These are phyloP conservation scores for Rehmannia glutinosa DNA, from an alignment of 257 asterid genomes.

Conservation along the genomic window DNA sequence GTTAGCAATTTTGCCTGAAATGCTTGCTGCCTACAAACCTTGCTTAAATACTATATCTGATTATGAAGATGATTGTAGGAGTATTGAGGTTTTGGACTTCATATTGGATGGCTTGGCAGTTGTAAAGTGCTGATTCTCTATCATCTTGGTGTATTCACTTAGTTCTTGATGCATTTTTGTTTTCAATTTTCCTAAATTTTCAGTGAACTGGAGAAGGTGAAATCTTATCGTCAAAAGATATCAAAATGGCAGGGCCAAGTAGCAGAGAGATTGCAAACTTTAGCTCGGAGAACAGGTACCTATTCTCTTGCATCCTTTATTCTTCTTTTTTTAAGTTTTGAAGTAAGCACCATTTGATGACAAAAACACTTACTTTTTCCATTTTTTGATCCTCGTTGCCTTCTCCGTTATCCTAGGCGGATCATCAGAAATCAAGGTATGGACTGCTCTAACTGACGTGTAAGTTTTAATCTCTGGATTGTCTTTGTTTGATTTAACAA, in stretches of 20 bases:
- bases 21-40: not conserved
- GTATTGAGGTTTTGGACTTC: not conserved
- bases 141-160: conserved; percentile 5
- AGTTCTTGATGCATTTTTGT: conserved; percentile 13
- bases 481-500: not conserved
- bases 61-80: conserved; percentile 5
- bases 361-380: conserved; percentile 9
- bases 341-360: not conserved
- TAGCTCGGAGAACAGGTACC: conserved; percentile 72
- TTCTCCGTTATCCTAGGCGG: conserved; percentile 40
- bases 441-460: conserved; percentile 46
- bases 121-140: conserved; percentile 1
- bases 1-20: not conserved
- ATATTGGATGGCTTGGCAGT: not conserved
- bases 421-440: conserved; percentile 74
- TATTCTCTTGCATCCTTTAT: not conserved
- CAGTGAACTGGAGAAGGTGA: conserved; percentile 93
- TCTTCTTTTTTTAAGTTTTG: not conserved
- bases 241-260: conserved; percentile 85
- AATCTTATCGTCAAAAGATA: conserved; percentile 74
- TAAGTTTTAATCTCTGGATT: conserved; percentile 35
- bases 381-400: conserved; percentile 21
- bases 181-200: conserved; percentile 20
- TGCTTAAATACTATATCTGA: not conserved
- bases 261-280: conserved; percentile 69